Conservation (phyloP, 306 rosid species). For the Canavalia gladiata region DNA sequence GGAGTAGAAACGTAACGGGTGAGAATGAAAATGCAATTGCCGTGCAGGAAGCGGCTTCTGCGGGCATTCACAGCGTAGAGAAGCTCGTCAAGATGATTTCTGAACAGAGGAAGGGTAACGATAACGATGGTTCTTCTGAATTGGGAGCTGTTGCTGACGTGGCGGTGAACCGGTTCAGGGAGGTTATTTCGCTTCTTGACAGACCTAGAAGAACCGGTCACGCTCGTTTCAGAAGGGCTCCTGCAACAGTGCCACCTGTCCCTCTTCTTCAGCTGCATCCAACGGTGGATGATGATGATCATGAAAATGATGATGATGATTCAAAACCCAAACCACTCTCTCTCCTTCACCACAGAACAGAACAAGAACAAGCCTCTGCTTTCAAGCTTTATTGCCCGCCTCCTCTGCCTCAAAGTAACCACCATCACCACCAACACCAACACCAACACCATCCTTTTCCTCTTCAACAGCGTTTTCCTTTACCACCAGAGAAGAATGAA, state of each 20-base stretch:
- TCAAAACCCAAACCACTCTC: slow-evolving; percentile 26
- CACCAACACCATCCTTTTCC: not conserved
- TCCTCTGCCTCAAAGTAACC: slow-evolving; percentile 1
- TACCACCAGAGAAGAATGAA: slow-evolving; percentile 49
- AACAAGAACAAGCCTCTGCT: slow-evolving; percentile 55
- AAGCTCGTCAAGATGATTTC: slow-evolving; percentile 68
- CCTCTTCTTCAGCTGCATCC: slow-evolving; percentile 38
- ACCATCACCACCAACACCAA: not conserved
- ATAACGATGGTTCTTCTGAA: slow-evolving; percentile 14
- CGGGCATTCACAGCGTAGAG: slow-evolving; percentile 77
- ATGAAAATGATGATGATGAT: too few species aligned
- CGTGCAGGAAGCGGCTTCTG: slow-evolving; percentile 75
- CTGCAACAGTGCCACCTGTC: slow-evolving; percentile 25
- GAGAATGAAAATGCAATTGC: slow-evolving; percentile 45
- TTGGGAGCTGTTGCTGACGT: slow-evolving; percentile 59
- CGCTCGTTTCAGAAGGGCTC: slow-evolving; percentile 80
- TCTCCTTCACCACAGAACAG: slow-evolving; percentile 25
- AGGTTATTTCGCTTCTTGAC: slow-evolving; percentile 72
- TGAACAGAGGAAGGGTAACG: slow-evolving; percentile 23
- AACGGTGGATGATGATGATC: not conserved
- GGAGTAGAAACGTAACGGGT: not conserved
- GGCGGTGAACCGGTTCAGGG: slow-evolving; percentile 71
- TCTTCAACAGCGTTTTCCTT: slow-evolving; percentile 58
- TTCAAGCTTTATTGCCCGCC: slow-evolving; percentile 73
- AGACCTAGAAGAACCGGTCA: slow-evolving; percentile 66